These are phyloP conservation scores for Marasmius oreades DNA, from an alignment of 1,284 basidiomycete genomes.

Conservation along the genomic window DNA sequence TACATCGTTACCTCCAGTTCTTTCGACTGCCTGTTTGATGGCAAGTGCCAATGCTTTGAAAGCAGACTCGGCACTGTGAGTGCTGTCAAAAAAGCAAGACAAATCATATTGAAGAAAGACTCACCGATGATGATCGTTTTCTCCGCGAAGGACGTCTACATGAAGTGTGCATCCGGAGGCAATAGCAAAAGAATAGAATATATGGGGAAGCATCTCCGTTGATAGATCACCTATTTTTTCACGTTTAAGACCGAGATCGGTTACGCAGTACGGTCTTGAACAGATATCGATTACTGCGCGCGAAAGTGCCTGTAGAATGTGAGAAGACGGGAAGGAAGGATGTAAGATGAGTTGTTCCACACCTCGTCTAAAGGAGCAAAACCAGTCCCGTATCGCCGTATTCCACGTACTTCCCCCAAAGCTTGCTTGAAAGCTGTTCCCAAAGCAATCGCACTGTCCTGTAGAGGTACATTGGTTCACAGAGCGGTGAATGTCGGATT, in stretches of 20 bases:
- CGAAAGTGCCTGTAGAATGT: conserved; percentile 70
- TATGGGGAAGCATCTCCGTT: conserved; percentile 96
- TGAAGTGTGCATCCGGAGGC: conserved; percentile 91
- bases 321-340: conserved; percentile 5
- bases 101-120: conserved; percentile 22
- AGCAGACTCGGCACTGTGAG: conserved; percentile 83
- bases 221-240: conserved; percentile 98
- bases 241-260: conserved; percentile 84
- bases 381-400: conserved; percentile 93
- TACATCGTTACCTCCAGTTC: conserved; percentile 88
- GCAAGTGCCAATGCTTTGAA: conserved; percentile 98
- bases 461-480: conserved; percentile 36
- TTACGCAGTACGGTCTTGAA: conserved; percentile 92
- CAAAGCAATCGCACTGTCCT: conserved; percentile 92
- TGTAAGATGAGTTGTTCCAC: conserved; percentile 19
- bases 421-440: conserved; percentile 96
- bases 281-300: conserved; percentile 98
- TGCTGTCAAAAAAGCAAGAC: conserved; percentile 8
- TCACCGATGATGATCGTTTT: conserved; percentile 97
- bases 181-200: conserved; percentile 92
- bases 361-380: conserved; percentile 98
- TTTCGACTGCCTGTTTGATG: conserved; percentile 89
- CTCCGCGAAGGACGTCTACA: conserved; percentile 89
- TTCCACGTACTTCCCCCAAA: conserved; percentile 92
- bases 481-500: conserved; percentile 7